Conservation (phyloP, 1,284 basidiomycete genomes). For the Cutaneotrichosporon daszewskae region DNA sequence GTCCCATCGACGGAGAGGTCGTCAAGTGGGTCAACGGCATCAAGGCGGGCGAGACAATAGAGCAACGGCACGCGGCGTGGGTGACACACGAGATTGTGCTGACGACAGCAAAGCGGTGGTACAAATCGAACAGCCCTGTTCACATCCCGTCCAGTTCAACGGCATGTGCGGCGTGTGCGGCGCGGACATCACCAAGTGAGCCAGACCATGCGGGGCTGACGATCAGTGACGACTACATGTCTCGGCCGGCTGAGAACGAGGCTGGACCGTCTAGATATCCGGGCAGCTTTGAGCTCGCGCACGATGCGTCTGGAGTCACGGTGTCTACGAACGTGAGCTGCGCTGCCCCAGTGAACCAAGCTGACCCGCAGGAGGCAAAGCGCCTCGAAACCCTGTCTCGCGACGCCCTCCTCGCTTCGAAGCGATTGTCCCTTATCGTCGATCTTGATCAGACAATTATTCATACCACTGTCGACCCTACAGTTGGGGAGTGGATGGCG, state of each 20-base stretch:
- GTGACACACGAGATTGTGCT: background rate
- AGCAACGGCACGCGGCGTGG: constrained; percentile 31
- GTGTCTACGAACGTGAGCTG: constrained; percentile 45
- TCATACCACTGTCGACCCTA: constrained; percentile 96
- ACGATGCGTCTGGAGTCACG: constrained; percentile 46
- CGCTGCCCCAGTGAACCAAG: too few species aligned
- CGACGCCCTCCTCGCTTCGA: constrained; percentile 64
- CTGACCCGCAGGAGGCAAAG: constrained; percentile 65
- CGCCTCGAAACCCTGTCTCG: constrained; percentile 79
- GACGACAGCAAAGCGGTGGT: constrained; percentile 53
- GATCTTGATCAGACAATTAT: constrained; percentile 99
- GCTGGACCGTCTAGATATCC: constrained; percentile 32
- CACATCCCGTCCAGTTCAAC: constrained; percentile 84
- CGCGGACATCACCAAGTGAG: constrained; percentile 84
- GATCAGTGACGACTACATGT: constrained; percentile 73
- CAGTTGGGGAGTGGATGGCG: constrained; percentile 91
- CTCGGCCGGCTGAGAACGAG: constrained; percentile 67
- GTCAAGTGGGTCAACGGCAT: constrained; percentile 39
- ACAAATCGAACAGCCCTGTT: constrained; percentile 75
- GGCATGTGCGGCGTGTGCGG: constrained; percentile 92
- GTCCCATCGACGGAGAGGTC: constrained; percentile 63
- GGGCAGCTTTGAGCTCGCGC: constrained; percentile 44
- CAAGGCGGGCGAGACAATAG: constrained; percentile 27
- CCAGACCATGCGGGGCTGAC: constrained; percentile 19
- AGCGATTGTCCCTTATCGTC: constrained; percentile 89